Percentiles rank a stretch among this genome's conserved stretches.
phyloP scores from a whole-genome alignment of 2,329 filamentous ascomycete genomes.

The Cladosporium sp. region DNA sequence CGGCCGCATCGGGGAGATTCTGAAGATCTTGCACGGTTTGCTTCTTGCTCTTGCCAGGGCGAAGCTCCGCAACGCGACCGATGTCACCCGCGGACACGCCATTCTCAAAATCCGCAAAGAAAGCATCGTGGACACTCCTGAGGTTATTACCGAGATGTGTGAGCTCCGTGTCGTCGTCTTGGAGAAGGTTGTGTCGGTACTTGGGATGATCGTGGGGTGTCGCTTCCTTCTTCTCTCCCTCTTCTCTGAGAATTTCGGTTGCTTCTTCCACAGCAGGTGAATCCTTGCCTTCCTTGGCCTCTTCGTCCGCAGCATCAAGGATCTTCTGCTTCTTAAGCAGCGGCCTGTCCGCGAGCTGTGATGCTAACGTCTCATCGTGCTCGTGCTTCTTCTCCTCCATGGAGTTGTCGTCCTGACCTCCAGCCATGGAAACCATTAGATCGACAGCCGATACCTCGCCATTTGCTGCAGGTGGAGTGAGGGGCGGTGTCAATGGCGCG shows the following conservation, averaged over 20 bases:
- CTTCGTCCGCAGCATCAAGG: conserved; percentile 76
- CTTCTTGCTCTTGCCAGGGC: conserved; percentile 39
- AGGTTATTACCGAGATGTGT: conserved; percentile 69
- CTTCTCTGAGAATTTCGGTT: conserved; percentile 27
- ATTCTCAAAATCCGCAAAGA: conserved; percentile 75
- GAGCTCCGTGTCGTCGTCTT: conserved; percentile 83
- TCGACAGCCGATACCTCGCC: conserved; percentile 57
- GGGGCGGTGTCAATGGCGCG: conserved; percentile 9
- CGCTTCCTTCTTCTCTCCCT: conserved; percentile 22
- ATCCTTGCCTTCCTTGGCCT: conserved; percentile 39
- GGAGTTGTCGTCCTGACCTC: conserved; percentile 59
- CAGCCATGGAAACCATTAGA: conserved; percentile 69
- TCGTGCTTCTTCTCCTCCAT: conserved; percentile 73
- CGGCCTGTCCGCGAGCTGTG: conserved; percentile 82
- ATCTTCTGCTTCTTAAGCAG: conserved; percentile 87
- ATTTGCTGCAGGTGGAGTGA: conserved; percentile 23
- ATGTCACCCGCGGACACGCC: conserved; percentile 37
- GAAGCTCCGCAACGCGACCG: conserved; percentile 45
- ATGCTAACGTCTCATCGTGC: conserved; percentile 80
- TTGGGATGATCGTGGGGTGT: conserved; percentile 36
- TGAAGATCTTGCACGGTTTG: conserved; percentile 45
- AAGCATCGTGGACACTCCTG: conserved; percentile 65
- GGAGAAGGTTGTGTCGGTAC: conserved; percentile 68
- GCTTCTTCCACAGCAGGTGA: conserved; percentile 44
- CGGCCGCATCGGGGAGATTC: conserved; percentile 75